Evolutionary conservation across 106 monocot species (phyloP), one percentile per base, ranked within the genome.

Genomic region (Acorus gramineus): DNA sequence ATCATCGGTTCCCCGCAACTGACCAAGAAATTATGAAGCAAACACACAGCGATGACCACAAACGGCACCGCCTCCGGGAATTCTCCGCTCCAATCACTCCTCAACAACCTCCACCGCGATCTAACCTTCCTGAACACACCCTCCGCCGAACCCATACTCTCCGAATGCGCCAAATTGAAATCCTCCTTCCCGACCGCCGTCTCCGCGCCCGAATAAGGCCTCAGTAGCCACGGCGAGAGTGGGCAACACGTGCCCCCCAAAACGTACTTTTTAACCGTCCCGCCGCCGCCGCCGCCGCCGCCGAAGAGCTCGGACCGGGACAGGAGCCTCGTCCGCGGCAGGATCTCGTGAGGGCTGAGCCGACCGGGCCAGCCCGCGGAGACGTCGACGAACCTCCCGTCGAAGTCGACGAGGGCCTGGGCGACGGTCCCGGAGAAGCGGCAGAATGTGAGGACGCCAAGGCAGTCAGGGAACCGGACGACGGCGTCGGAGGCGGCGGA

Each of bases 11-110:
- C 93, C 5, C 86, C 71, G 46, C 84, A 84, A 62, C 77, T 82
- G n/a, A 84, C 63, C 54, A 87, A 65, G 64, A 75, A 95, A 66
- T 95, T 95, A 47, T 95, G 95, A 49, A 95, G 82, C 82, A 95
- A 73, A 56, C 82, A 87, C 52, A 80, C 28, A 1, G 72, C 73
- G 0, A 82, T 68, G 12, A 86, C 64, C 11, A 87, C 82, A 66
- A 74, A 87, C 1, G 95, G 90, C 80, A 95, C 61, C 0, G 86
- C 95, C 59, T 82, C 84, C 0, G 59, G 72, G 28, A 76, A 82
- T 46, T 84, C 84, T 59, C 80, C 84, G 57, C 71, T 87, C 95
- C 95, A 95, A 6, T 52, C 68, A 6, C 53, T 61, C 4, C 46
- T n/a, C 11, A 95, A 75, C 10, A 95, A 62, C 73, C 60, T 72